Evolutionary conservation across 768 basidiomycete genomes (phyloP).

Genomic region (Leccinum ochraceum): DNA sequence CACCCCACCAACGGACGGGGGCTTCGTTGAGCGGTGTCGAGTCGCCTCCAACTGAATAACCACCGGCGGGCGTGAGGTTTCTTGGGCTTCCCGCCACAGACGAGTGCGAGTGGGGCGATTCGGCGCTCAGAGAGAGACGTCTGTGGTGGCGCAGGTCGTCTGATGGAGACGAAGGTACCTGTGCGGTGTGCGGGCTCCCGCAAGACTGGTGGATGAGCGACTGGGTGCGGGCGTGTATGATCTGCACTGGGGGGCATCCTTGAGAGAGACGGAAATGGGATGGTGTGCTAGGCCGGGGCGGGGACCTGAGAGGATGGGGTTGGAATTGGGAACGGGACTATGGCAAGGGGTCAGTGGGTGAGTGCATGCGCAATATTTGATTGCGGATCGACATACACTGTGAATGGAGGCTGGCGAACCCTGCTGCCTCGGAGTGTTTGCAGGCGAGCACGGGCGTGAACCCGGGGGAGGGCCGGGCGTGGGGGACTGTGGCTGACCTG

Average conservation of each 20-base stretch:
- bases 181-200: slow-evolving; percentile 1
- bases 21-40: slow-evolving; percentile 21
- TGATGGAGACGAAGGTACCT: background rate
- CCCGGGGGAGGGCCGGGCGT: background rate
- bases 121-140: slow-evolving; percentile 12
- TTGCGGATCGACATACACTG: slow-evolving; percentile 12
- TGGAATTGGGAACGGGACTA: slow-evolving; percentile 10
- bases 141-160: slow-evolving; percentile 1
- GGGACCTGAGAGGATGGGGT: slow-evolving; percentile 1
- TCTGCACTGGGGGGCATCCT: slow-evolving; percentile 2
- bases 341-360: background rate
- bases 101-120: background rate
- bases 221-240: slow-evolving; percentile 11
- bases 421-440: slow-evolving; percentile 1
- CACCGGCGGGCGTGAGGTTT: background rate
- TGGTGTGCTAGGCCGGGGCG: slow-evolving; percentile 2
- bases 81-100: background rate
- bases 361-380: background rate
- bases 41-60: background rate
- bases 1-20: slow-evolving; percentile 24
- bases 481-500: slow-evolving; percentile 5
- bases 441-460: slow-evolving; percentile 9
- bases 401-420: slow-evolving; percentile 14
- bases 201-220: slow-evolving; percentile 21
- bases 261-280: slow-evolving; percentile 10